phyloP scores from a whole-genome alignment of 768 basidiomycete species.

The Suillus sp. region DNA sequence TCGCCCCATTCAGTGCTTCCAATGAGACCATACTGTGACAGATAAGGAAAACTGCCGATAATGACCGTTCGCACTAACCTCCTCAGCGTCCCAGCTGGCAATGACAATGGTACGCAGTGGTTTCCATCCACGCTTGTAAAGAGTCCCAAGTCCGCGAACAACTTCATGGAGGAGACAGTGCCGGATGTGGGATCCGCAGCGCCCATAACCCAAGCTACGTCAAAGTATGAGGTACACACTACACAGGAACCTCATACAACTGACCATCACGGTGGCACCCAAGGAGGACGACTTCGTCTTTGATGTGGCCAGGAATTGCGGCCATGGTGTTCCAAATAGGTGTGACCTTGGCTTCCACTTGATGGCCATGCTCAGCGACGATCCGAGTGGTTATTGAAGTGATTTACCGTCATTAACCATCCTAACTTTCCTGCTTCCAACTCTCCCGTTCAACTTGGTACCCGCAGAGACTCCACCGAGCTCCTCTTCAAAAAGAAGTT shows the following conservation, averaged over 20 bases:
- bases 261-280: constrained; percentile 89
- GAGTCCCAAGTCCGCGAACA: constrained; percentile 53
- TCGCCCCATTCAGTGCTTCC: constrained; percentile 95
- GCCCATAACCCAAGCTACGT: constrained; percentile 45
- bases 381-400: not conserved
- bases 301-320: constrained; percentile 79
- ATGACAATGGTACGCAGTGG: constrained; percentile 73
- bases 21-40: constrained; percentile 60
- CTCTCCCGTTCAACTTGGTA: constrained; percentile 47
- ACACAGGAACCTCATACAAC: constrained; percentile 20
- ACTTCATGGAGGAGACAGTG: constrained; percentile 58
- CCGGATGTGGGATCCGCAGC: constrained; percentile 60
- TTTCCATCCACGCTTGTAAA: constrained; percentile 62
- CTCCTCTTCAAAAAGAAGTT: constrained; percentile 59
- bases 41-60: constrained; percentile 1
- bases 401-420: constrained; percentile 56
- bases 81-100: constrained; percentile 82
- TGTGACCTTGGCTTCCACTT: constrained; percentile 76
- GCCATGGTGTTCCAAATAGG: constrained; percentile 93
- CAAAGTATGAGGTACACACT: constrained; percentile 7
- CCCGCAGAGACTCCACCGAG: constrained; percentile 45
- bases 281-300: constrained; percentile 82
- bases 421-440: constrained; percentile 50
- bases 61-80: constrained; percentile 38
- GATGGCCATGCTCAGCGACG: constrained; percentile 2